phyloP scores from a whole-genome alignment of 257 asterid species.

The Capsicum pubescens region DNA sequence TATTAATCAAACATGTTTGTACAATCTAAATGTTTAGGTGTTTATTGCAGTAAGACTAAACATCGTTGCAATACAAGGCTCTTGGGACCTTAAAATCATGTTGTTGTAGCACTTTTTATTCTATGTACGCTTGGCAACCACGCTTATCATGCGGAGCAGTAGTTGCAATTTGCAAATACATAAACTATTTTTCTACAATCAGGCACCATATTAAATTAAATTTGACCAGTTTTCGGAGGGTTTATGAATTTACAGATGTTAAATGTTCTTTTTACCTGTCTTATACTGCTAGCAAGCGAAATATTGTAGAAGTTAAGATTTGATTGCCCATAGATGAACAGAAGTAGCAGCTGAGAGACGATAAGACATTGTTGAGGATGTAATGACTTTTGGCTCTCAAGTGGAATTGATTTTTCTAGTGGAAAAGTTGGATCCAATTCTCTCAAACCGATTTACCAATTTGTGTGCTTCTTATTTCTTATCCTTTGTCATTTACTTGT shows the following conservation, averaged over 20 bases:
- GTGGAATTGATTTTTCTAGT: neutral
- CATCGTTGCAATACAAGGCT: neutral
- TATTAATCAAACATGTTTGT: conserved; percentile 3
- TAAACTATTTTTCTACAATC: neutral
- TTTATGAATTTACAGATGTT: conserved; percentile 8
- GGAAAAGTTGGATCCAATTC: neutral
- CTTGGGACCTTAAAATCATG: conserved; percentile 20
- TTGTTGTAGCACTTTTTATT: neutral
- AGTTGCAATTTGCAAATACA: neutral
- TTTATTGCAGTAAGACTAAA: neutral
- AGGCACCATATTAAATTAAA: neutral
- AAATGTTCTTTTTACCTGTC: neutral
- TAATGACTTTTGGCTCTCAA: neutral
- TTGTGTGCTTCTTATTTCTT: neutral
- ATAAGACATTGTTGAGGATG: neutral
- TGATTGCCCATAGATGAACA: neutral
- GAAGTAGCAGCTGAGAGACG: neutral
- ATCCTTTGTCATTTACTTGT: neutral
- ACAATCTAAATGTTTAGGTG: neutral
- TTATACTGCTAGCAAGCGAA: neutral
- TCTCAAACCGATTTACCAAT: neutral
- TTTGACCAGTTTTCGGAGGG: neutral
- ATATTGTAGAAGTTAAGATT: neutral
- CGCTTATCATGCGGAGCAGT: neutral
- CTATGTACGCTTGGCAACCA: neutral